Percentiles rank a stretch among this genome's conserved stretches.
phyloP scores from a whole-genome alignment of 176 grass and related monocot species.

The Raddia guianensis region DNA sequence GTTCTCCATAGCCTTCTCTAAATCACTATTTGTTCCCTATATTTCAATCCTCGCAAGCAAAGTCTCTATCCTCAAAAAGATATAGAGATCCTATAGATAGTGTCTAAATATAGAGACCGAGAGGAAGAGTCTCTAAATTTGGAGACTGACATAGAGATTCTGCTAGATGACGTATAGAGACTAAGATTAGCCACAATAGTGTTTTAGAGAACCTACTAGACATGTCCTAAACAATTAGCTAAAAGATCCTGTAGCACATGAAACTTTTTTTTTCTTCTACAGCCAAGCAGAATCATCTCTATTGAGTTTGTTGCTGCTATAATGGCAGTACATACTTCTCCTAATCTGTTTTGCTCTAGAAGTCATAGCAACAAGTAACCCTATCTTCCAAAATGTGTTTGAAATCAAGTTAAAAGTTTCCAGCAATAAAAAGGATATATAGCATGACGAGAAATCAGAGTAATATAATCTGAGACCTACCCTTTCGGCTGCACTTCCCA shows the following conservation, averaged over 20 bases:
- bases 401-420: background rate
- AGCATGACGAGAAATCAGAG: conserved; percentile 23
- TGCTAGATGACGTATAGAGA: too few species aligned
- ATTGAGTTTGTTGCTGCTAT: background rate
- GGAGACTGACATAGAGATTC: too few species aligned
- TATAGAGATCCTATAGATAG: too few species aligned
- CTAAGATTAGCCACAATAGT: too few species aligned
- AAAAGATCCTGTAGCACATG: background rate
- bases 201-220: too few species aligned
- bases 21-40: too few species aligned
- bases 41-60: too few species aligned
- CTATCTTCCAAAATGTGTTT: conserved; percentile 10
- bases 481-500: conserved; percentile 88
- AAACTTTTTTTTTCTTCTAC: background rate
- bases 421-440: conserved; percentile 16
- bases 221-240: background rate
- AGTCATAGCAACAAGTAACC: background rate
- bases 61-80: too few species aligned
- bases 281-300: background rate
- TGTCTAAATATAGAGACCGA: too few species aligned
- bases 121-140: too few species aligned
- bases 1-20: too few species aligned
- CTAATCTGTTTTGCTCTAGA: background rate
- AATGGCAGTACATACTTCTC: background rate
- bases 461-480: conserved; percentile 45